A percentile compares a stretch with the other conserved stretches of the same genome.
Evolutionary conservation across 2,329 filamentous ascomycete species (phyloP).

Genomic region (Chaetomium sp.): DNA sequence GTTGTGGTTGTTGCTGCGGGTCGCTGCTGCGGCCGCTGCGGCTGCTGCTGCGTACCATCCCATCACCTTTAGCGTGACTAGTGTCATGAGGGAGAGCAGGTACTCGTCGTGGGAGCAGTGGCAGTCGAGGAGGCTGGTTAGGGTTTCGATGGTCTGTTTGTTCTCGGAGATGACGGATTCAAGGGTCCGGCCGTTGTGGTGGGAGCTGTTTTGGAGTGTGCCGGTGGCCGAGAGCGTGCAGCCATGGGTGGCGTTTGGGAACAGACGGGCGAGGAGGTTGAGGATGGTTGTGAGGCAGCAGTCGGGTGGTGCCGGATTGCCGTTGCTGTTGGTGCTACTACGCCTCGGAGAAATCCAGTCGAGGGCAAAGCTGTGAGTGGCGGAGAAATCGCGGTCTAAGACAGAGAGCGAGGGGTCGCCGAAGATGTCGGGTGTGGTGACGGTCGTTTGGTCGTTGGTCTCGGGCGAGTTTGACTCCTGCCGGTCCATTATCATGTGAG

Average conservation of each 20-base stretch:
- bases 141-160: constrained; percentile 37
- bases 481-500: constrained; percentile 15
- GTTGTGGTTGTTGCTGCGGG: not conserved
- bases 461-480: not conserved
- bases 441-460: not conserved
- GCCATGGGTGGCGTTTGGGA: constrained; percentile 20
- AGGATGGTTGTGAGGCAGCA: constrained; percentile 13
- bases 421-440: not conserved
- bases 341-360: not conserved
- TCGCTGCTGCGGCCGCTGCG: constrained; percentile 19
- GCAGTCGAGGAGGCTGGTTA: constrained; percentile 40
- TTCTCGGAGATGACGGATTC: constrained; percentile 38
- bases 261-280: constrained; percentile 29
- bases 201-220: not conserved
- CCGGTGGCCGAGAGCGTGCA: not conserved
- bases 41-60: constrained; percentile 39
- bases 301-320: not conserved
- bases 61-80: constrained; percentile 43
- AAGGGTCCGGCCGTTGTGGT: constrained; percentile 1
- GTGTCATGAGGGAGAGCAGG: constrained; percentile 39
- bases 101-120: constrained; percentile 41
- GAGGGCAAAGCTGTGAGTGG: not conserved
- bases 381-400: not conserved
- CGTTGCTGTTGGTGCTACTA: too few relatives aligned
- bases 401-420: constrained; percentile 1